Evolutionary conservation across 805 yeast genomes (phyloP), one percentile per base, ranked within the genome.

Genomic region (Metschnikowia colocasiae): DNA sequence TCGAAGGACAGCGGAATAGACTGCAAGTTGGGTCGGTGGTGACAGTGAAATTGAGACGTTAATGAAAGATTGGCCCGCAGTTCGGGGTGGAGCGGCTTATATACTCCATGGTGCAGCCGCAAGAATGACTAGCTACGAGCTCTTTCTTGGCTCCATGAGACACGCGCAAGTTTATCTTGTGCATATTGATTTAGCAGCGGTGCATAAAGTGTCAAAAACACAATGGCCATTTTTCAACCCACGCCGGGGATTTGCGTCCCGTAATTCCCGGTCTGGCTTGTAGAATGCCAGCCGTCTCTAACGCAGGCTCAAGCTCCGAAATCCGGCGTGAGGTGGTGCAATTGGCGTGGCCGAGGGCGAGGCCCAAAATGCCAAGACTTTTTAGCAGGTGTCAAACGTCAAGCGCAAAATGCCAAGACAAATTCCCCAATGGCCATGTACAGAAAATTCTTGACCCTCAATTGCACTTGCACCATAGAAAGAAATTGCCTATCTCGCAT

Each of bases 321-420:
- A 23, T 2, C 8, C 4, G 15, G 15, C 30, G 6, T 2, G 23
- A 3, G 23, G 33, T 9, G 25, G 22, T n/a, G 34, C 13, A 19
- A 2, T 7, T 3, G 15, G 13, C 7, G 15, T n/a, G 26, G 19
- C 42, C 19, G 6, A 20, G 34, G 23, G 34, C 29, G 34, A 20
- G 29, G 22, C 26, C 20, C 26, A 40, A 32, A 31, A 40, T 32
- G 37, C 43, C 43, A 40, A 40, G 43, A 36, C n/a, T 23, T 40
- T 33, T 40, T 22, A 23, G 29, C 26, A 40, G 45, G 47, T 50
- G 53, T 50, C 53, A 50, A 38, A 47, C 45, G 53, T 50, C 53
- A 50, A 47, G 27, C 15, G 37, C 40, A 37, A 35, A 45, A 37
- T 40, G 53, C 53, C 52, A 49, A 49, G 52, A 49, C 41, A 35